A percentile compares a stretch with the other conserved stretches of the same genome.
Conservation (phyloP, 495 filamentous ascomycete species). For the Lasiosphaeriaceae sp. region DNA sequence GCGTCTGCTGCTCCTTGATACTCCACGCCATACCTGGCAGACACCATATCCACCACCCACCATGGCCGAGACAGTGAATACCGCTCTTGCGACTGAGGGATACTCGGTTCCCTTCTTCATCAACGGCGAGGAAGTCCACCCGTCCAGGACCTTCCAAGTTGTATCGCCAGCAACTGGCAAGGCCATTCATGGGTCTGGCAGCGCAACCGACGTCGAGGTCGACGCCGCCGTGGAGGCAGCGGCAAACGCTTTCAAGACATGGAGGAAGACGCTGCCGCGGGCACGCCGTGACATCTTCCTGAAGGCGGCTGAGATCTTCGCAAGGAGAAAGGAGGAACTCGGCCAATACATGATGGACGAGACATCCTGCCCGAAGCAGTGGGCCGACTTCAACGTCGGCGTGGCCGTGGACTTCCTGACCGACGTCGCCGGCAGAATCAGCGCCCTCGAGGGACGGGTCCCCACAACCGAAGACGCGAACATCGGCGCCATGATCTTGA, state of each 20-base stretch:
- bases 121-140: constrained; percentile 62
- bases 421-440: constrained; percentile 68
- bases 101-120: constrained; percentile 65
- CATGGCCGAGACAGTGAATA: constrained; percentile 12
- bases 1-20: neutral
- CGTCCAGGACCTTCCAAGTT: constrained; percentile 62
- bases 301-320: constrained; percentile 66
- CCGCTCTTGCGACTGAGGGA: constrained; percentile 3
- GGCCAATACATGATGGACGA: constrained; percentile 61
- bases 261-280: constrained; percentile 60
- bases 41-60: neutral
- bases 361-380: constrained; percentile 55
- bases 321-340: constrained; percentile 59
- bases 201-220: constrained; percentile 61
- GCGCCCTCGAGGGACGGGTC: constrained; percentile 56
- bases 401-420: constrained; percentile 55
- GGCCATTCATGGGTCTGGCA: constrained; percentile 56
- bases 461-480: constrained; percentile 53
- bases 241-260: constrained; percentile 63
- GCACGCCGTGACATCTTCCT: constrained; percentile 67
- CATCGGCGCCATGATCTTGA: constrained; percentile 64
- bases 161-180: constrained; percentile 59
- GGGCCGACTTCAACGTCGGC: constrained; percentile 62
- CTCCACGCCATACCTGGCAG: neutral
- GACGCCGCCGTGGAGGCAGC: constrained; percentile 60